Base-by-base conservation (phyloP, 768 basidiomycete genomes). In the Pleurotus cornucopiae region DNA sequence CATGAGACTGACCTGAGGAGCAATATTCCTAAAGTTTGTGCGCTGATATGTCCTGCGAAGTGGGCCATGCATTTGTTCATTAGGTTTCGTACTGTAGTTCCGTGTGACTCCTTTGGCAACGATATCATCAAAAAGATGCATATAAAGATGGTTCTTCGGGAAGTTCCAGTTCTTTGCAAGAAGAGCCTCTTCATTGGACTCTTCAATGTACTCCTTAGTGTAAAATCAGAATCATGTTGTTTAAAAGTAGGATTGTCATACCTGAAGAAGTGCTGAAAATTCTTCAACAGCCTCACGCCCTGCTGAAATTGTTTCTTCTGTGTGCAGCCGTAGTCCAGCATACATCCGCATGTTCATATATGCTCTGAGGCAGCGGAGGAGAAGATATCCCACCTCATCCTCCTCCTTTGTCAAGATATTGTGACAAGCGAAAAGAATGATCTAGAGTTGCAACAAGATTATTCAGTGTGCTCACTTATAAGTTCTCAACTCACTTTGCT, bases 1-100 rank as follows among this genome's bases (percentile, higher is more conserved):
- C 13, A 26, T 6, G 23, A n/a, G 18, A 37, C 60, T 21, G 18
- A 73, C 73, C 66, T 74, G 73, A 0, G 40, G 34, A 0, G 63
- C 69, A 25, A 72, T 61, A 48, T 73, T 49, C 43, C 68, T 70
- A 58, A 69, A 69, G 49, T 76, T 74, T 2, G 71, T 71, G 4
- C 60, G 60, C 9, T 13, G 60, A 44, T 72, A 74, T 3, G 55
- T 60, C 1, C 56, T 61, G 37, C 70, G 70, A 3, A 70, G 45
- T 1, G 66, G 55, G 0, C 66, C 59, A 57, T 76, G 70, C 21
- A 65, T 56, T 0, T 64, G 58, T 46, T 76, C 72, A 55, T 69
- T 71, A 0, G 63, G 63, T 46, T 64, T 61, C 1, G 70, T 73
- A 37, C 66, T 72, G 41, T 68, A 74, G 37, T 71, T 71, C 0